These are phyloP conservation scores for Panaeolus cyanescens DNA, from an alignment of 768 basidiomycete genomes.

Conservation along the genomic window DNA sequence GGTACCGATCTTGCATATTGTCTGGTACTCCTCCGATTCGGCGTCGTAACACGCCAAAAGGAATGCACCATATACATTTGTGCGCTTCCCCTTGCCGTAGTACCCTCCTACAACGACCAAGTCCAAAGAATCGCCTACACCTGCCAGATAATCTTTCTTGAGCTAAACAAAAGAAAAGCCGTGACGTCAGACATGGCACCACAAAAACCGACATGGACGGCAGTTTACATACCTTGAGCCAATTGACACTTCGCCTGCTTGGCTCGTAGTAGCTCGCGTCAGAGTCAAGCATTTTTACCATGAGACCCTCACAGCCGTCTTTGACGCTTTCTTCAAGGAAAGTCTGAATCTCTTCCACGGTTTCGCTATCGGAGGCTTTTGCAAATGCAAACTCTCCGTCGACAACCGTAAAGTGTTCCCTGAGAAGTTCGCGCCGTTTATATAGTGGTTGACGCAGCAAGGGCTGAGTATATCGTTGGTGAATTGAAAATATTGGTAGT, in stretches of 20 bases:
- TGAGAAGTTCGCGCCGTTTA: slow-evolving; percentile 77
- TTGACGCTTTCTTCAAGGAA: slow-evolving; percentile 98
- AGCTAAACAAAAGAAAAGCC: slow-evolving; percentile 59
- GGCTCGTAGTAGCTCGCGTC: slow-evolving; percentile 95
- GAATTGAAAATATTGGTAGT: neutral
- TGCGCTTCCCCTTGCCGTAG: slow-evolving; percentile 97
- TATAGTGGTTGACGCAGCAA: slow-evolving; percentile 74
- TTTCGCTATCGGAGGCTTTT: slow-evolving; percentile 85
- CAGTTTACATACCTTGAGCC: slow-evolving; percentile 78
- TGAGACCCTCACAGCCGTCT: slow-evolving; percentile 97
- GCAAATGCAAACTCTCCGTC: slow-evolving; percentile 93
- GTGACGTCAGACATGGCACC: slow-evolving; percentile 2
- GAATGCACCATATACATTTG: slow-evolving; percentile 97
- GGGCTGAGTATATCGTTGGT: slow-evolving; percentile 49
- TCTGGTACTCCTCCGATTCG: slow-evolving; percentile 93
- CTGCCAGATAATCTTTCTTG: slow-evolving; percentile 97
- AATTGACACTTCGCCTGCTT: slow-evolving; percentile 92
- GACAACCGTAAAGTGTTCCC: slow-evolving; percentile 78
- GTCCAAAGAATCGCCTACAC: slow-evolving; percentile 96
- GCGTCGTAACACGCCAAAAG: slow-evolving; percentile 95
- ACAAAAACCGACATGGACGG: neutral
- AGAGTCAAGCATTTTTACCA: slow-evolving; percentile 98
- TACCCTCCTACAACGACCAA: slow-evolving; percentile 98
- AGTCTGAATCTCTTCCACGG: slow-evolving; percentile 89
- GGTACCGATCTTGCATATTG: slow-evolving; percentile 98